Conservation (phyloP, 768 basidiomycete species). For the Rhizopogon vesiculosus region DNA sequence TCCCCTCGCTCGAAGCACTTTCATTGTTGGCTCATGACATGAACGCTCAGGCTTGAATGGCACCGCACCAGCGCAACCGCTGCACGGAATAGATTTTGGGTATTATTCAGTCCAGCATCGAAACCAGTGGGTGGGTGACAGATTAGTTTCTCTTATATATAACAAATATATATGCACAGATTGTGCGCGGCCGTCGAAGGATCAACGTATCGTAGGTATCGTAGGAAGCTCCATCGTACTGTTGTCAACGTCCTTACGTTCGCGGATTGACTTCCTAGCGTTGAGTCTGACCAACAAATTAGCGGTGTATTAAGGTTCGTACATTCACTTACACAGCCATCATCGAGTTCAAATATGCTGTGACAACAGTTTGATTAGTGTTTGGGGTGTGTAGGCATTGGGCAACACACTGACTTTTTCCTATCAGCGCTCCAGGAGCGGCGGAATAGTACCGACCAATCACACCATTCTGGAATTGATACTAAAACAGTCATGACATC, state of each 20-base stretch:
- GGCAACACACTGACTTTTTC: slow-evolving; percentile 10
- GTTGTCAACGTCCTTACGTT: not conserved
- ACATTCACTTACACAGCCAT: slow-evolving; percentile 15
- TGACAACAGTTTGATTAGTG: not conserved
- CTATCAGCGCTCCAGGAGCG: slow-evolving; percentile 9
- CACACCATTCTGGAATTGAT: slow-evolving; percentile 5
- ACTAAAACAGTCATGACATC: slow-evolving; percentile 4
- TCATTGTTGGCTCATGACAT: no score
- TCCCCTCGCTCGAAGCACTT: no score
- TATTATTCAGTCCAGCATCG: no score
- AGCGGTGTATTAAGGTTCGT: not conserved
- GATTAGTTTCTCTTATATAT: no score
- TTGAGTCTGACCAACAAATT: not conserved
- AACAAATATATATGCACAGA: not conserved
- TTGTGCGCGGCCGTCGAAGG: not conserved
- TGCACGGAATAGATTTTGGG: no score
- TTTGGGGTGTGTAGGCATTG: not conserved
- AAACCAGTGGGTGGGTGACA: no score
- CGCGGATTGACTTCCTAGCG: slow-evolving; percentile 12
- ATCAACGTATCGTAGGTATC: slow-evolving; percentile 9
- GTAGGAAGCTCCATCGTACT: slow-evolving; percentile 14
- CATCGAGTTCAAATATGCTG: slow-evolving; percentile 22
- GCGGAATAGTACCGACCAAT: slow-evolving; percentile 3
- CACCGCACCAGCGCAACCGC: no score
- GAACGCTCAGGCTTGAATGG: no score